Conservation (phyloP, 805 yeast species). For the Ogataea populi-albae region DNA sequence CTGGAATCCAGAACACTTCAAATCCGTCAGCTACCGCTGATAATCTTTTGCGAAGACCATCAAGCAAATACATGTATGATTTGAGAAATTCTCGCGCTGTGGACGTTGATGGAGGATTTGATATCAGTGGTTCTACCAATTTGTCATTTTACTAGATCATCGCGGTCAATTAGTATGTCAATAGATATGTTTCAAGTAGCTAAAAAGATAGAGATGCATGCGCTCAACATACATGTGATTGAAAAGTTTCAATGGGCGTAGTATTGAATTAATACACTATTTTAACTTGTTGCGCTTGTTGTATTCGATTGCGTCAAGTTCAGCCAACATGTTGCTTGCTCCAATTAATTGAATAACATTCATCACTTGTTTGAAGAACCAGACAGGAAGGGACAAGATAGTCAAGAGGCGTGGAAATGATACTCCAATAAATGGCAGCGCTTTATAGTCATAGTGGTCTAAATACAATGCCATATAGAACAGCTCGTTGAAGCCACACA, state of each 20-base stretch:
- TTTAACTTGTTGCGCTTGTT: conserved; percentile 31
- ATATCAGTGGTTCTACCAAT: conserved; percentile 12
- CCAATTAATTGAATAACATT: conserved; percentile 84
- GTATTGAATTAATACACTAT: conserved; percentile 4
- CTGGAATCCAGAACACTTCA: conserved; percentile 2
- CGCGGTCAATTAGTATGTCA: conserved; percentile 1
- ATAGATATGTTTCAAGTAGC: conserved; percentile 1
- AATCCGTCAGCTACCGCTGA: conserved; percentile 3
- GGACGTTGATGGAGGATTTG: conserved; percentile 16
- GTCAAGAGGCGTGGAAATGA: conserved; percentile 36
- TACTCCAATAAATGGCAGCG: conserved; percentile 38
- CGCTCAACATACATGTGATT: no score
- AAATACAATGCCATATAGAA: conserved; percentile 89
- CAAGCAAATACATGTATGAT: conserved; percentile 22
- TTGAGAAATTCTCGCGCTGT: no score
- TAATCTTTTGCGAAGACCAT: conserved; percentile 15
- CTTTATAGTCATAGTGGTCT: conserved; percentile 53
- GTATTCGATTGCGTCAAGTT: conserved; percentile 59
- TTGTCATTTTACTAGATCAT: conserved; percentile 17
- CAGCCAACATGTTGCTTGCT: conserved; percentile 81
- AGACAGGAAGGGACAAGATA: conserved; percentile 72
- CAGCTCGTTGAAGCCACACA: conserved; percentile 90
- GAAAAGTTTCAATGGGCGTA: background rate
- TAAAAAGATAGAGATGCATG: background rate
- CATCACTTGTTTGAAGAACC: conserved; percentile 86